Evolutionary conservation across 1,139 yeast species (phyloP).

Genomic region (Lodderomyces parapsilosis): DNA sequence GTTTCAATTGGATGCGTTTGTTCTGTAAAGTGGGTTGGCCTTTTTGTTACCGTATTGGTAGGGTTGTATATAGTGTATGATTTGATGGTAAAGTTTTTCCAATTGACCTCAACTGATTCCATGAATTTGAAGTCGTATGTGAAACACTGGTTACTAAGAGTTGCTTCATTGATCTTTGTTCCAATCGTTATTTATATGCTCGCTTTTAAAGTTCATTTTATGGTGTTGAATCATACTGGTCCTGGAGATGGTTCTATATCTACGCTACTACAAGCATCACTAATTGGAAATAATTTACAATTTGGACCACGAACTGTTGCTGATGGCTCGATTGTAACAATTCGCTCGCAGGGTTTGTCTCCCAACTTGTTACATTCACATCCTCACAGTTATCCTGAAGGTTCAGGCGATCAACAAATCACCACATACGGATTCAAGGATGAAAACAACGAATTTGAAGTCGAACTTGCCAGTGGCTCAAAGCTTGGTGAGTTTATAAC

Average conservation of each 20-base stretch:
- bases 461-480: constrained; percentile 42
- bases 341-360: constrained; percentile 71
- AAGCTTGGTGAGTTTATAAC: constrained; percentile 11
- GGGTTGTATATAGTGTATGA: constrained; percentile 86
- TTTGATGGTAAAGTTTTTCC: constrained; percentile 63
- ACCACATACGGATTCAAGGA: constrained; percentile 79
- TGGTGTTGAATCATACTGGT: constrained; percentile 72
- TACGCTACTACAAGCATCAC: constrained; percentile 66
- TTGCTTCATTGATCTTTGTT: constrained; percentile 64
- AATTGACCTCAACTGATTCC: constrained; percentile 28
- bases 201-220: constrained; percentile 79
- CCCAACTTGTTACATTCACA: constrained; percentile 76
- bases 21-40: constrained; percentile 94
- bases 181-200: constrained; percentile 69
- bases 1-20: constrained; percentile 87
- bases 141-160: constrained; percentile 71
- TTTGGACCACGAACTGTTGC: constrained; percentile 62
- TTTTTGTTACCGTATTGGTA: constrained; percentile 77
- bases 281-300: constrained; percentile 52
- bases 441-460: constrained; percentile 60
- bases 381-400: constrained; percentile 64
- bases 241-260: constrained; percentile 76
- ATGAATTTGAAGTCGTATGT: constrained; percentile 39
- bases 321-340: constrained; percentile 60
- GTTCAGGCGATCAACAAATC: constrained; percentile 71